A percentile compares a stretch with the other conserved stretches of the same genome.
Evolutionary conservation across 371 early-diverging fungal species (phyloP).

Genomic region (Saksenaea oblongispora): DNA sequence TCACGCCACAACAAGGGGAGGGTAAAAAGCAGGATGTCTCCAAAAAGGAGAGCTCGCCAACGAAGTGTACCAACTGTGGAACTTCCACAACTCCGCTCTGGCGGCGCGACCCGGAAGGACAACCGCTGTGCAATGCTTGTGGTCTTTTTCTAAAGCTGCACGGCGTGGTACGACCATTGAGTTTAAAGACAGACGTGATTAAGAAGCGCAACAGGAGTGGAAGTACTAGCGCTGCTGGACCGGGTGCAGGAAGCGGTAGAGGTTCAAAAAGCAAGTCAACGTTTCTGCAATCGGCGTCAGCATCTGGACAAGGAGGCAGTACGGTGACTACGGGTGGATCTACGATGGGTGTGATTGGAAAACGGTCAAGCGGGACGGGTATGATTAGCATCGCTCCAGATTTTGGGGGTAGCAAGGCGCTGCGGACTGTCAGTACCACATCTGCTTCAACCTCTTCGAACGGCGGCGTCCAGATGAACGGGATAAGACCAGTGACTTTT

Average conservation of each 20-base stretch:
- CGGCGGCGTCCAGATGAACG: constrained; percentile 3
- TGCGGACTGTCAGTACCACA: constrained; percentile 3
- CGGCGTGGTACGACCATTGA: constrained; percentile 74
- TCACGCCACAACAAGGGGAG: neutral
- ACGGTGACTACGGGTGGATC: constrained; percentile 12
- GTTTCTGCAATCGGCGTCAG: neutral
- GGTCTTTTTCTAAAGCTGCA: constrained; percentile 81
- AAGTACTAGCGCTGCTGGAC: neutral
- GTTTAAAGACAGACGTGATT: constrained; percentile 79
- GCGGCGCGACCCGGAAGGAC: constrained; percentile 82
- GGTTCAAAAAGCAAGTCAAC: neutral
- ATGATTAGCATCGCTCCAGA: constrained; percentile 24
- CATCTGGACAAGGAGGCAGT: neutral
- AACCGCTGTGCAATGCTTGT: constrained; percentile 64
- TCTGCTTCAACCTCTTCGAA: neutral
- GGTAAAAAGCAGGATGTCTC: constrained; percentile 24
- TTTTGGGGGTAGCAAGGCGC: constrained; percentile 6
- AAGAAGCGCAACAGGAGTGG: constrained; percentile 74
- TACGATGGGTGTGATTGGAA: constrained; percentile 25
- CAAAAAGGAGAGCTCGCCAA: constrained; percentile 30
- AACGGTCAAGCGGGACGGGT: constrained; percentile 22
- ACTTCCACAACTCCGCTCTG: constrained; percentile 93
- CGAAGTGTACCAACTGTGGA: constrained; percentile 84
- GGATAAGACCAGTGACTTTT: constrained; percentile 32
- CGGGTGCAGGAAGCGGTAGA: neutral